Conservation (phyloP, 345 rosid genomes). For the Citrus mangshanensis region DNA sequence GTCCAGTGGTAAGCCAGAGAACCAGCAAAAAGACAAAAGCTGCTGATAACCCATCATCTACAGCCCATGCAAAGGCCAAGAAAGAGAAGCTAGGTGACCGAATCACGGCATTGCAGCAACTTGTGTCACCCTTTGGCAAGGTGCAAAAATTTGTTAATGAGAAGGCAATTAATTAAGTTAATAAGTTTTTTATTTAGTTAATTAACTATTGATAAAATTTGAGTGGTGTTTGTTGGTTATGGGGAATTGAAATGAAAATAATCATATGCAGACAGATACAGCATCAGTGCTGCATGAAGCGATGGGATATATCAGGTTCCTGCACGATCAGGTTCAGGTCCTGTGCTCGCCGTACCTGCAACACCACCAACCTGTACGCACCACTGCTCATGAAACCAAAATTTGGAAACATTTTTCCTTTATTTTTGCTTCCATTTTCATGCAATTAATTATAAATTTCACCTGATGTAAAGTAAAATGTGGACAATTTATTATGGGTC, state of each 20-base stretch:
- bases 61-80: constrained; percentile 46
- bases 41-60: constrained; percentile 43
- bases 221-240: background rate
- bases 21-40: constrained; percentile 41
- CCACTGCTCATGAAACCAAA: background rate
- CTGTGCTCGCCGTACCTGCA: constrained; percentile 80
- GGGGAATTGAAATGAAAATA: constrained; percentile 10
- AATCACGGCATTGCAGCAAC: constrained; percentile 72
- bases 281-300: constrained; percentile 96
- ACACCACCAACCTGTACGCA: constrained; percentile 40
- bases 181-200: background rate
- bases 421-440: background rate
- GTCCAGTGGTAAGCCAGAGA: constrained; percentile 28
- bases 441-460: background rate
- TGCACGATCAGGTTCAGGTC: constrained; percentile 91
- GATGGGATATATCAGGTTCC: constrained; percentile 91
- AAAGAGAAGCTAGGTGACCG: constrained; percentile 82
- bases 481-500: background rate
- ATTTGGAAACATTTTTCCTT: background rate
- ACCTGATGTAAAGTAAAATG: background rate
- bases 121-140: constrained; percentile 96
- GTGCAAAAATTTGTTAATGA: constrained; percentile 19
- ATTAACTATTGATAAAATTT: background rate
- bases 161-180: background rate
- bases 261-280: constrained; percentile 72